Conservation (phyloP, 257 asterid species). For the Haberlea rhodopensis region DNA sequence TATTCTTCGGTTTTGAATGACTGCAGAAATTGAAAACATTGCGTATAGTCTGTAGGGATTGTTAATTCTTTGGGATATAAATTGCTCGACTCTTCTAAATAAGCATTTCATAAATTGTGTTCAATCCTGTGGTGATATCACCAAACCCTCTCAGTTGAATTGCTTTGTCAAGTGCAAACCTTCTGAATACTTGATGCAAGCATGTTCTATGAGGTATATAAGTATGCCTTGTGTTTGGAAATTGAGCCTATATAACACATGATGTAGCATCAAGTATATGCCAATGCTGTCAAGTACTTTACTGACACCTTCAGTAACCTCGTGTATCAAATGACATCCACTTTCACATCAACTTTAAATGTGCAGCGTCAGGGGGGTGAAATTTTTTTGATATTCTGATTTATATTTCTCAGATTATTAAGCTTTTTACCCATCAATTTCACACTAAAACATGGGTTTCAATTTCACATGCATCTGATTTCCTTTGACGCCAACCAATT, state of each 20-base stretch:
- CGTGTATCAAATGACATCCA: background rate
- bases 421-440: no score
- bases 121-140: background rate
- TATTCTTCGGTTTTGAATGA: constrained; percentile 15
- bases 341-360: background rate
- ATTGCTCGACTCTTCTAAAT: background rate
- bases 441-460: background rate
- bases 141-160: background rate
- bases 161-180: background rate
- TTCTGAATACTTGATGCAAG: background rate
- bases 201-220: background rate
- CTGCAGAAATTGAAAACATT: constrained; percentile 12
- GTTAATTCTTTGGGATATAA: background rate
- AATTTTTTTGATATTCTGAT: background rate
- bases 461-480: background rate
- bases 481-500: background rate
- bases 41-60: background rate
- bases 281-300: background rate
- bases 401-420: background rate
- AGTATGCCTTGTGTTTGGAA: background rate
- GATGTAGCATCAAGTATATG: background rate
- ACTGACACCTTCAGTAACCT: background rate
- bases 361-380: background rate
- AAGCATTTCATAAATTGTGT: background rate
- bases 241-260: background rate